phyloP scores from a whole-genome alignment of 352 stramenopile genomes.

The Pythium periplocum region DNA sequence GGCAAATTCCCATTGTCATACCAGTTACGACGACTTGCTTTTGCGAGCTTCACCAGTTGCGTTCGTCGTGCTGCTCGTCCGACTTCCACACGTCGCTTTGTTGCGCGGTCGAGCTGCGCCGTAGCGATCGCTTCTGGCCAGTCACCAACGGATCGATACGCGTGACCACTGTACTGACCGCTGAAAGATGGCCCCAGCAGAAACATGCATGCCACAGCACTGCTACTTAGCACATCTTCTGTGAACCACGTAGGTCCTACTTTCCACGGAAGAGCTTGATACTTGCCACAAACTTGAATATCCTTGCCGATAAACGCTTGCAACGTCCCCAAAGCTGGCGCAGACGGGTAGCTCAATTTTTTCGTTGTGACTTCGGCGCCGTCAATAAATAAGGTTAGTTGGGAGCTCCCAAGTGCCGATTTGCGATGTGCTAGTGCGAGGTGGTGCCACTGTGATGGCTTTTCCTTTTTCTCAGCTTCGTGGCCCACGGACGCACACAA shows the following conservation, averaged over 20 bases:
- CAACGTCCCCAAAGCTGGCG: slow-evolving; percentile 32
- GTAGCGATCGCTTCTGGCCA: slow-evolving; percentile 66
- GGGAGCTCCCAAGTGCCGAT: slow-evolving; percentile 59
- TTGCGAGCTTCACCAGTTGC: slow-evolving; percentile 37
- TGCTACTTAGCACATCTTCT: slow-evolving; percentile 44
- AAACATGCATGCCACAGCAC: slow-evolving; percentile 56
- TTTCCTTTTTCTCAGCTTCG: slow-evolving; percentile 11
- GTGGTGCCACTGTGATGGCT: slow-evolving; percentile 64
- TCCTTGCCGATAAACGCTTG: slow-evolving; percentile 75
- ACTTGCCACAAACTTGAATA: slow-evolving; percentile 58
- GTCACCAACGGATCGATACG: slow-evolving; percentile 57
- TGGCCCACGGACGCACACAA: slow-evolving; percentile 12
- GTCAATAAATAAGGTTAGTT: slow-evolving; percentile 72
- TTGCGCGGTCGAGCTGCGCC: slow-evolving; percentile 47
- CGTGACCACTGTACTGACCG: slow-evolving; percentile 56
- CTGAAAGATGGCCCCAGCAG: slow-evolving; percentile 56
- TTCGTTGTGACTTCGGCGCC: slow-evolving; percentile 66
- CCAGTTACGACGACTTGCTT: slow-evolving; percentile 45
- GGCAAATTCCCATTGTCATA: slow-evolving; percentile 7
- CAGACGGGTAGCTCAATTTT: slow-evolving; percentile 63
- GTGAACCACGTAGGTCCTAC: slow-evolving; percentile 60
- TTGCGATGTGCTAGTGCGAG: slow-evolving; percentile 69
- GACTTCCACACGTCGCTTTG: slow-evolving; percentile 55
- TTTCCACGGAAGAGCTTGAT: slow-evolving; percentile 60
- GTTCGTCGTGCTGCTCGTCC: slow-evolving; percentile 33